These are phyloP conservation scores for Vitis rotundifolia DNA, from an alignment of 164 flowering plant species.

Conservation along the genomic window DNA sequence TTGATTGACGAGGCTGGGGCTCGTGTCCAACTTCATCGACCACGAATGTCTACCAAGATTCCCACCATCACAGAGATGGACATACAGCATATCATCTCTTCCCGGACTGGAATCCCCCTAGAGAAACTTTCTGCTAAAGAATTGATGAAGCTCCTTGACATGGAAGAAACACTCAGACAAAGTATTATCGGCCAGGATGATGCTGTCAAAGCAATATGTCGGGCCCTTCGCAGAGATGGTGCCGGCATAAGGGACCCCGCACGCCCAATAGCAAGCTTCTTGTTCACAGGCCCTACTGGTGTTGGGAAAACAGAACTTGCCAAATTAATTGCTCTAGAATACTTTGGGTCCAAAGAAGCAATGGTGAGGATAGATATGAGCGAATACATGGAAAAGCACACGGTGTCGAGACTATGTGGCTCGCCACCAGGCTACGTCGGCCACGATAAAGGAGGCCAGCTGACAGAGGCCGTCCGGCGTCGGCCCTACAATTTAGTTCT, in stretches of 20 bases:
- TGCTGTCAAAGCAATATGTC: conserved; percentile 36
- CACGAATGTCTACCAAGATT: neutral
- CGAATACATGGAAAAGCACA: conserved; percentile 28
- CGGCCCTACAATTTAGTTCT: conserved; percentile 31
- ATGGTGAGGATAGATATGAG: conserved; percentile 50
- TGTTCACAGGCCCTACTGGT: conserved; percentile 52
- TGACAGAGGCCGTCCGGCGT: conserved; percentile 35
- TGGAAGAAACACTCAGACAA: conserved; percentile 27
- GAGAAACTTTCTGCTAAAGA: conserved; percentile 26
- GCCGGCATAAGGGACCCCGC: conserved; percentile 35
- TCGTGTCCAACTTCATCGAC: conserved; percentile 6
- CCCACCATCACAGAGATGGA: conserved; percentile 29
- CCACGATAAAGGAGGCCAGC: conserved; percentile 34
- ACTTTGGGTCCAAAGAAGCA: conserved; percentile 35
- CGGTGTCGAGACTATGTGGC: conserved; percentile 23
- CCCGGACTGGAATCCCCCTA: conserved; percentile 41
- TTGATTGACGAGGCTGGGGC: conserved; percentile 24
- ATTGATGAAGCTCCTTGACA: conserved; percentile 19
- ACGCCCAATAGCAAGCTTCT: conserved; percentile 38
- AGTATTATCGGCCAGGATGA: conserved; percentile 37
- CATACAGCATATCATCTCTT: conserved; percentile 25
- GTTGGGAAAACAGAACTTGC: conserved; percentile 48
- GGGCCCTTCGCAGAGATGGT: conserved; percentile 37
- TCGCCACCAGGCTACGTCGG: conserved; percentile 45
- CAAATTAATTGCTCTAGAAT: conserved; percentile 28